Percentiles rank a stretch among this genome's conserved stretches.
Conservation (phyloP, 2,329 filamentous ascomycete genomes). For the Colletotrichum sp. region DNA sequence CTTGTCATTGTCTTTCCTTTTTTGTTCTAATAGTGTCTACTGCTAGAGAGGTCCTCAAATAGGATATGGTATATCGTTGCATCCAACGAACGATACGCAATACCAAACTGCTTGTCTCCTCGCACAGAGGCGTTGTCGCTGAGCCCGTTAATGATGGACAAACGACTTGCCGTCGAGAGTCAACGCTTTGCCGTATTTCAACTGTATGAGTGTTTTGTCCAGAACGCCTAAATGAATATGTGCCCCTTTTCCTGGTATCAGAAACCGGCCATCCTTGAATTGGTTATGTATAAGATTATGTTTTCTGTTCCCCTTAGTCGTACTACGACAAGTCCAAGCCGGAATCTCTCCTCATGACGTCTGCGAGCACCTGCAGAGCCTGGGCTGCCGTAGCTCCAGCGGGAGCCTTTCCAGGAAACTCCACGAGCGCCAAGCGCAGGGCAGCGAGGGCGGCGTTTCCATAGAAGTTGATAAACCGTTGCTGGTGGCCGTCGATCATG, state of each 20-base stretch:
- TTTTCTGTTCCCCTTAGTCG: neutral
- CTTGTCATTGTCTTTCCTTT: neutral
- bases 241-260: neutral
- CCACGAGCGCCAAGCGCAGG: constrained; percentile 73
- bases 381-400: constrained; percentile 53
- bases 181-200: neutral
- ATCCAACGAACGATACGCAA: constrained; percentile 2
- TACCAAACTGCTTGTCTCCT: neutral
- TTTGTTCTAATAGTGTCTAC: neutral
- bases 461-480: constrained; percentile 81
- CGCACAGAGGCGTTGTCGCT: neutral
- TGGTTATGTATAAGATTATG: constrained; percentile 17
- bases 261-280: neutral
- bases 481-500: constrained; percentile 75
- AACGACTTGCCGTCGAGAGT: neutral
- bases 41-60: neutral
- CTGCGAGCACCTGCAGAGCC: constrained; percentile 58
- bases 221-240: constrained; percentile 1
- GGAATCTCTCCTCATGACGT: constrained; percentile 55
- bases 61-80: neutral
- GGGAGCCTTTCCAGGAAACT: constrained; percentile 67
- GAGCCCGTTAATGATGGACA: neutral
- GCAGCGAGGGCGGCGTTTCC: constrained; percentile 77
- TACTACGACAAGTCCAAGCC: constrained; percentile 50
- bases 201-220: neutral